A percentile compares a stretch with the other conserved stretches of the same genome.
Conservation (phyloP, 2,329 filamentous ascomycete genomes). For the Penicillium freii region DNA sequence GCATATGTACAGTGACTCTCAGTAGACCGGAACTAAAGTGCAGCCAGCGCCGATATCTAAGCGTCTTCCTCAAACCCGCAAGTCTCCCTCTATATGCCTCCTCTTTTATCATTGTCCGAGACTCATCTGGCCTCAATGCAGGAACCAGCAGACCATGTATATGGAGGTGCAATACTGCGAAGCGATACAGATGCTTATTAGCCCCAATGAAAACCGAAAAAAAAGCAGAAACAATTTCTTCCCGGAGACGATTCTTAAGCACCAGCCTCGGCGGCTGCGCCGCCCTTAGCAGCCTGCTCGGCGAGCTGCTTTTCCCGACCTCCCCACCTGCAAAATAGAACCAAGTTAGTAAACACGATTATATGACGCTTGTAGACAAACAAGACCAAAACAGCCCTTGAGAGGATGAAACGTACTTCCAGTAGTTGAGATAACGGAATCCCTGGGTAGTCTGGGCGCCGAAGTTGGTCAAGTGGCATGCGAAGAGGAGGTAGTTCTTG, state of each 20-base stretch:
- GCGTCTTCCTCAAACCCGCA: conserved; percentile 7
- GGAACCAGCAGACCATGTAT: background rate
- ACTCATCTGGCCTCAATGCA: conserved; percentile 1
- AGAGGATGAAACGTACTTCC: conserved; percentile 45
- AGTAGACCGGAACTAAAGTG: background rate
- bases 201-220: conserved; percentile 9
- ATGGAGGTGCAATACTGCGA: conserved; percentile 16
- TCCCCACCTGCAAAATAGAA: conserved; percentile 36
- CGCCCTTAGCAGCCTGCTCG: conserved; percentile 34
- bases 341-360: conserved; percentile 9
- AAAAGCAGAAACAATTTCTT: conserved; percentile 10
- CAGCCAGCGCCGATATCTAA: conserved; percentile 3
- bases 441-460: conserved; percentile 59
- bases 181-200: conserved; percentile 12
- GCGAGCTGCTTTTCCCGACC: conserved; percentile 43
- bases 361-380: background rate
- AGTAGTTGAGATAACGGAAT: conserved; percentile 62
- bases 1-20: conserved; percentile 24
- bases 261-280: conserved; percentile 29
- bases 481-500: conserved; percentile 66
- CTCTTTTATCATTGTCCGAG: conserved; percentile 2
- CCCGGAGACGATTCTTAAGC: conserved; percentile 20
- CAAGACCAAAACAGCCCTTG: background rate
- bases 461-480: conserved; percentile 66
- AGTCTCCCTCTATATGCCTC: conserved; percentile 15